Conservation (phyloP, 2,329 filamentous ascomycete species). For the Aspergillus latus region DNA sequence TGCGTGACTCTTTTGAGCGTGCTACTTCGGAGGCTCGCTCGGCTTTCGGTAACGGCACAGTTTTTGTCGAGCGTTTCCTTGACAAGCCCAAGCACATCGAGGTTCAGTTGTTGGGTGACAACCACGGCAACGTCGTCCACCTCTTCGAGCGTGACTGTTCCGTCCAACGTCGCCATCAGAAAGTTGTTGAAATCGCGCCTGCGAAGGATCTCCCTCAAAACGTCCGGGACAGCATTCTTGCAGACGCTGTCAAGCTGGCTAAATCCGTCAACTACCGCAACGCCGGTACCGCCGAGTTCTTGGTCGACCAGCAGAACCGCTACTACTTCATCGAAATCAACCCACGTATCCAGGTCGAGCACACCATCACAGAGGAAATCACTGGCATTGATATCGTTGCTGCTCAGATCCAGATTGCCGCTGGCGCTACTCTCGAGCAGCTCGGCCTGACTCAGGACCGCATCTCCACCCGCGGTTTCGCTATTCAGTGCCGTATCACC, state of each 20-base stretch:
- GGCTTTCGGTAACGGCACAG: conserved; percentile 95
- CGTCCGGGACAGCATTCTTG: conserved; percentile 81
- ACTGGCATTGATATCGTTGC: conserved; percentile 98
- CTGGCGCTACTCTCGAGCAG: conserved; percentile 88
- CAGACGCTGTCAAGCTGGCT: conserved; percentile 88
- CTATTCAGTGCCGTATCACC: conserved; percentile 98
- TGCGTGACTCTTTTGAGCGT: conserved; percentile 89
- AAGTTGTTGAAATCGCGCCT: conserved; percentile 96
- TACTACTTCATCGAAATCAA: conserved; percentile 99
- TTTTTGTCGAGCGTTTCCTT: conserved; percentile 98
- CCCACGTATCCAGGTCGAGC: conserved; percentile 97
- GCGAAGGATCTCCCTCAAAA: conserved; percentile 89
- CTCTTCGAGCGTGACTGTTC: conserved; percentile 99
- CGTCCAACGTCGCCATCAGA: conserved; percentile 97
- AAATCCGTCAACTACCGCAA: conserved; percentile 98
- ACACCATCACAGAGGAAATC: conserved; percentile 99
- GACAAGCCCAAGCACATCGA: conserved; percentile 99
- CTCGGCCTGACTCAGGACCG: conserved; percentile 97
- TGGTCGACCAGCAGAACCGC: conserved; percentile 94
- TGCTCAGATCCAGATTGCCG: conserved; percentile 97
- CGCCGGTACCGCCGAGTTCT: conserved; percentile 96
- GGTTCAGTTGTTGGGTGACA: conserved; percentile 95
- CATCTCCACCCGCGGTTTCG: conserved; percentile 92
- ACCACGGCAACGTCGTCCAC: conserved; percentile 96
- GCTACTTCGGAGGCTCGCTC: conserved; percentile 97